Evolutionary conservation across 108 stramenopile species (phyloP).

Genomic region (Cyclotella atomus): DNA sequence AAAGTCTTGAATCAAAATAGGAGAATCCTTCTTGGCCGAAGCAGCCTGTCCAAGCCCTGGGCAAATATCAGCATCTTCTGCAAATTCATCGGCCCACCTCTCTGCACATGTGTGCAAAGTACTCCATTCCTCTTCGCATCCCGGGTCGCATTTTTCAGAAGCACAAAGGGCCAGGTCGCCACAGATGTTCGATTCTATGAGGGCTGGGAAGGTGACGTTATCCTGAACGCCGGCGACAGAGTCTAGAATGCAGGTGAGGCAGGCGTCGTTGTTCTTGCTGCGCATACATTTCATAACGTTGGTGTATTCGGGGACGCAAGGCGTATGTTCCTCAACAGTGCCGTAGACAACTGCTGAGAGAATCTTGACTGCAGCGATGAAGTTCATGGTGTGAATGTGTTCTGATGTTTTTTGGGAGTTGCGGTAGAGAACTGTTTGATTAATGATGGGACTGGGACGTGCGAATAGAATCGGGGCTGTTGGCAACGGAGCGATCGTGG

Average conservation of each 20-base stretch:
- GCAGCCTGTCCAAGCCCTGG: background rate
- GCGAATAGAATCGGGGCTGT: too few relatives aligned
- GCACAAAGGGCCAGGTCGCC: background rate
- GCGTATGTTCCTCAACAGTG: background rate
- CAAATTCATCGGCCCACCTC: background rate
- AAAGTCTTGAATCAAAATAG: background rate
- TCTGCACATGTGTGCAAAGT: background rate
- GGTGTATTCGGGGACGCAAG: background rate
- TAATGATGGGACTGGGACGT: too few relatives aligned
- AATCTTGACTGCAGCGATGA: background rate
- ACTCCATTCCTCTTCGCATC: background rate
- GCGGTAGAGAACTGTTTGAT: too few relatives aligned
- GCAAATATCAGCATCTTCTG: background rate
- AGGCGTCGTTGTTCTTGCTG: background rate
- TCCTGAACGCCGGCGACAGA: background rate
- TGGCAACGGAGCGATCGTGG: too few relatives aligned
- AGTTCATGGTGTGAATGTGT: background rate
- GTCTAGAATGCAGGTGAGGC: conserved; percentile 2
- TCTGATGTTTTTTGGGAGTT: too few relatives aligned
- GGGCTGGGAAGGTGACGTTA: background rate
- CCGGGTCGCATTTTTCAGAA: background rate
- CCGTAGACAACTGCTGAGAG: background rate
- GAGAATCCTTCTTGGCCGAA: background rate
- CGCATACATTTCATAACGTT: background rate
- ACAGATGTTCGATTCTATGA: background rate